phyloP scores from a whole-genome alignment of 208 protist genomes.

The Trypanosoma melophagium region DNA sequence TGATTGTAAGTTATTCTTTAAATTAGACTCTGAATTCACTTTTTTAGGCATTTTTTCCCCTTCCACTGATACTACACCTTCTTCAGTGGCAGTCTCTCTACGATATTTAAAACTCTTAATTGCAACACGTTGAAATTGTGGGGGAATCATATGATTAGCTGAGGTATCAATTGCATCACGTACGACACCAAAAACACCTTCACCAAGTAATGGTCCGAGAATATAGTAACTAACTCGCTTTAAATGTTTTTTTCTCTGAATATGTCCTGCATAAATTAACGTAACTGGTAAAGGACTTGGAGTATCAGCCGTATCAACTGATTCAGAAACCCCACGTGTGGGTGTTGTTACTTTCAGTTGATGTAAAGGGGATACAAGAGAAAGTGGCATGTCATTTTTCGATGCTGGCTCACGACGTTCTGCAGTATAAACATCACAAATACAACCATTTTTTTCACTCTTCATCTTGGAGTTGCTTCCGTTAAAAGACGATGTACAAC shows the following conservation, averaged over 20 bases:
- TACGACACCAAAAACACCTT: conserved; percentile 73
- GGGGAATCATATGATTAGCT: conserved; percentile 31
- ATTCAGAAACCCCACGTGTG: neutral
- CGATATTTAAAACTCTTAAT: conserved; percentile 28
- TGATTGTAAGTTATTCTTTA: neutral
- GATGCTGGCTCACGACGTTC: too few species aligned
- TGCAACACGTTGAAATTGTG: conserved; percentile 26
- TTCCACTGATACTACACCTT: neutral
- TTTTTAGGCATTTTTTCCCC: too few species aligned
- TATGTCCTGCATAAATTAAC: conserved; percentile 37
- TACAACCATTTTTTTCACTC: too few species aligned
- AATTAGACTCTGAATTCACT: too few species aligned
- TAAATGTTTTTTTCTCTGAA: conserved; percentile 70
- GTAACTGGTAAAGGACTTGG: conserved; percentile 44
- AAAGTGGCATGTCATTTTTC: neutral
- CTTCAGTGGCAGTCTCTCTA: neutral
- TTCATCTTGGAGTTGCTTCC: too few species aligned
- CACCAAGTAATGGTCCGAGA: conserved; percentile 73
- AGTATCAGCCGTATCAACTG: neutral
- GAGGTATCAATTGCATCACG: conserved; percentile 76
- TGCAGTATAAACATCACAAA: too few species aligned
- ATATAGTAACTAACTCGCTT: conserved; percentile 86
- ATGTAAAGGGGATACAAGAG: neutral
- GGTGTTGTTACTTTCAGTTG: neutral
- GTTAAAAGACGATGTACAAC: too few species aligned